phyloP scores from a whole-genome alignment of 352 stramenopile species.

The Nothophytophthora sp. region DNA sequence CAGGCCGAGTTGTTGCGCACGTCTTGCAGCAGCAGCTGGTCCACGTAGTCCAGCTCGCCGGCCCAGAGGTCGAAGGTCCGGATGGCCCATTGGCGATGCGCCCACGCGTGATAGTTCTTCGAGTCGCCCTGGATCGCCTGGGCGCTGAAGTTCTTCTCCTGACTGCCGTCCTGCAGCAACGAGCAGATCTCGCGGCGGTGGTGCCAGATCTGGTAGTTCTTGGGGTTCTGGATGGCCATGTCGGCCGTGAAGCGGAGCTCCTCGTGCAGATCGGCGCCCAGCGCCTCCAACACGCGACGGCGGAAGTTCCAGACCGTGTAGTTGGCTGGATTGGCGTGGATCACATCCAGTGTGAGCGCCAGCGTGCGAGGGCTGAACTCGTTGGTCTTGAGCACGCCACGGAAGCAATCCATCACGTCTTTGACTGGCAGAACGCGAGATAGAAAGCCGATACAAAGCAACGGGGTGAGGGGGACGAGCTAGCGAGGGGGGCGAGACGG shows the following conservation, averaged over 20 bases:
- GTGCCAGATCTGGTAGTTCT: slow-evolving; percentile 99
- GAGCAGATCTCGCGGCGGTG: slow-evolving; percentile 95
- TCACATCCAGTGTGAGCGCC: slow-evolving; percentile 90
- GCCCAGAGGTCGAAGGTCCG: slow-evolving; percentile 90
- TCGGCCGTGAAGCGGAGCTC: slow-evolving; percentile 78
- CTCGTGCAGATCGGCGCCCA: slow-evolving; percentile 64
- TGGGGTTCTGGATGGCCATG: slow-evolving; percentile 94
- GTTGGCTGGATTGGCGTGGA: slow-evolving; percentile 96
- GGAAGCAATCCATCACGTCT: slow-evolving; percentile 95
- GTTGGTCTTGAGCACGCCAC: slow-evolving; percentile 89
- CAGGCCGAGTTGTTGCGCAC: slow-evolving; percentile 97
- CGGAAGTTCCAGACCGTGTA: slow-evolving; percentile 99
- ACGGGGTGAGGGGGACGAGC: not conserved
- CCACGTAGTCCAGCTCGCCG: slow-evolving; percentile 91
- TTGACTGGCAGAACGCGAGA: slow-evolving; percentile 42
- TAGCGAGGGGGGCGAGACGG: not conserved
- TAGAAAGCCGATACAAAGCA: not conserved
- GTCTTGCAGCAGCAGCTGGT: slow-evolving; percentile 90
- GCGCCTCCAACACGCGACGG: slow-evolving; percentile 85
- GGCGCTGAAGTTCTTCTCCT: slow-evolving; percentile 93
- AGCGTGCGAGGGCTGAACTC: slow-evolving; percentile 93
- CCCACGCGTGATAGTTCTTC: slow-evolving; percentile 99
- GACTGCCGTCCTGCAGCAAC: slow-evolving; percentile 68
- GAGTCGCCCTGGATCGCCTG: slow-evolving; percentile 93
- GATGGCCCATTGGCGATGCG: slow-evolving; percentile 95